These are phyloP conservation scores for Botrytis squamosa DNA, from an alignment of 2,329 filamentous ascomycete genomes.

Conservation along the genomic window DNA sequence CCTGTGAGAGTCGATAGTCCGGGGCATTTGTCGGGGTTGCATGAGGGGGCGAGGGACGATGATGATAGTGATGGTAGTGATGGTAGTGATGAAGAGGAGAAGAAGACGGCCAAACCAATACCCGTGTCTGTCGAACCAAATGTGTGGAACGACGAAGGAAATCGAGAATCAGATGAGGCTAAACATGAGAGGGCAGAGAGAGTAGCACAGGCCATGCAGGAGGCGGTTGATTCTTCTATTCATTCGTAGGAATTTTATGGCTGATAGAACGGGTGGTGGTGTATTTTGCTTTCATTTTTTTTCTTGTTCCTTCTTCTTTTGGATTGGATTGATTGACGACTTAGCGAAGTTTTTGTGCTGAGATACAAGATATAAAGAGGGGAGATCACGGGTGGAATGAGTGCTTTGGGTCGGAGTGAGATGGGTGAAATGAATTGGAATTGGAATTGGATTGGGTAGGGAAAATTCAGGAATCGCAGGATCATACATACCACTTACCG, in stretches of 20 bases:
- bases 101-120: not conserved
- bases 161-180: conserved; percentile 1
- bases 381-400: not conserved
- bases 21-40: not conserved
- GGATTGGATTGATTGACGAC: conserved; percentile 1
- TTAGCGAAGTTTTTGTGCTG: not conserved
- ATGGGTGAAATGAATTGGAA: not conserved
- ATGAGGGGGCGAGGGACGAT: not conserved
- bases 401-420: not conserved
- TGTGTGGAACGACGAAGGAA: not conserved
- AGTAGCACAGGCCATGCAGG: conserved; percentile 16
- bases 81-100: conserved; percentile 5
- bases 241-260: conserved; percentile 3
- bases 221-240: conserved; percentile 18
- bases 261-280: not conserved
- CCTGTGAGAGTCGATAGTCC: not conserved
- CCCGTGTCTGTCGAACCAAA: not conserved
- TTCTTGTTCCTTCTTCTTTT: not conserved
- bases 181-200: conserved; percentile 14
- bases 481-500: conserved; percentile 8
- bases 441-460: not conserved
- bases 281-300: not conserved
- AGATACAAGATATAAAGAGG: not conserved
- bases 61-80: not conserved
- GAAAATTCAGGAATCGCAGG: not conserved